Conservation (phyloP, 2,329 filamentous ascomycete genomes). For the Alternaria brassicae region DNA sequence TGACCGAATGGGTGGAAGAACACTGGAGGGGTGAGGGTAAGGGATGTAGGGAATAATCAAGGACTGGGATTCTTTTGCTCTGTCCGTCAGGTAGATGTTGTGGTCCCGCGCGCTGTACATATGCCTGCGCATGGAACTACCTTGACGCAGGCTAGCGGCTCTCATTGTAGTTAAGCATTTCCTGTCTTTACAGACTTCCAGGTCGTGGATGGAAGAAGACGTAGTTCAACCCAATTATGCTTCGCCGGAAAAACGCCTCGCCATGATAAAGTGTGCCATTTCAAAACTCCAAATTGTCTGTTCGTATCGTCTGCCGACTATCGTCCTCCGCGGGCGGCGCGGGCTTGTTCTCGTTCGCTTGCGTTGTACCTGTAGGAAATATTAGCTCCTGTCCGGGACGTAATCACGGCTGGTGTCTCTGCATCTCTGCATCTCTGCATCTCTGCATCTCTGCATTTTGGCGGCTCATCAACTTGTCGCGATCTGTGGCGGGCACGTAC, state of each 20-base stretch:
- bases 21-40: slow-evolving; percentile 57
- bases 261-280: slow-evolving; percentile 25
- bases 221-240: slow-evolving; percentile 3
- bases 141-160: not conserved
- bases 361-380: slow-evolving; percentile 43
- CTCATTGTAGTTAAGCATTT: slow-evolving; percentile 1
- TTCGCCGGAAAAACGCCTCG: slow-evolving; percentile 25
- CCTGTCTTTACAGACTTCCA: not conserved
- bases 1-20: slow-evolving; percentile 65
- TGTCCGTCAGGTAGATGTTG: not conserved
- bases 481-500: slow-evolving; percentile 41
- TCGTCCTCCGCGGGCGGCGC: slow-evolving; percentile 36
- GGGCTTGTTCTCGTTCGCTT: slow-evolving; percentile 44
- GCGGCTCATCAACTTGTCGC: slow-evolving; percentile 6
- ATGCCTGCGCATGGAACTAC: not conserved
- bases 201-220: not conserved
- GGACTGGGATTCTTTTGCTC: not conserved
- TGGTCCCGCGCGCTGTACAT: not conserved
- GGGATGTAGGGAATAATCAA: slow-evolving; percentile 4
- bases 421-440: not conserved
- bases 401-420: not conserved
- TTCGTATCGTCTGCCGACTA: slow-evolving; percentile 15
- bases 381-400: slow-evolving; percentile 34
- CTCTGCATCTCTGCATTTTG: slow-evolving; percentile 1
- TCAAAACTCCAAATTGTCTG: slow-evolving; percentile 21